Conservation (phyloP, 1,139 yeast genomes). For the Pneumocystis wakefieldiae region DNA sequence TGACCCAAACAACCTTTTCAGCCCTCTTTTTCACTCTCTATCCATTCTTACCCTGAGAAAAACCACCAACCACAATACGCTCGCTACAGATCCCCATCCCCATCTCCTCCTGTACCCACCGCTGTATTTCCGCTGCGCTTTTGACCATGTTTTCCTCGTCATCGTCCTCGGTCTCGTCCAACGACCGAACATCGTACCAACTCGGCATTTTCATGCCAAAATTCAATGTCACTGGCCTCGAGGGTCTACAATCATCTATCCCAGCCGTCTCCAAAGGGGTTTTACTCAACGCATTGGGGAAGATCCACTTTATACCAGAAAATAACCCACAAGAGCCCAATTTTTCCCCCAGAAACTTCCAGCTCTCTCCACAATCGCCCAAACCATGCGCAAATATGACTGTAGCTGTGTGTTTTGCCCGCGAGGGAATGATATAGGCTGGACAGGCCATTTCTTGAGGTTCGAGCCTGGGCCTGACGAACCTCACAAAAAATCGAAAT, state of each 20-base stretch:
- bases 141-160: conserved; percentile 53
- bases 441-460: not conserved
- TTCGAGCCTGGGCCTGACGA: too few relatives aligned
- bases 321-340: conserved; percentile 21
- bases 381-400: conserved; percentile 77
- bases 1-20: conserved; percentile 42
- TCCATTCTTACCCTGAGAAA: conserved; percentile 66
- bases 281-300: conserved; percentile 88
- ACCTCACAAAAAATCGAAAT: not conserved
- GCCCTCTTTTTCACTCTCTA: not conserved
- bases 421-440: conserved; percentile 4
- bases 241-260: not conserved
- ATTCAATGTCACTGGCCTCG: conserved; percentile 23
- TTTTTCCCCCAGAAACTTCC: conserved; percentile 50
- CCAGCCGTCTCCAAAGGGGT: too few relatives aligned
- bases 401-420: conserved; percentile 36
- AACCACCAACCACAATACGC: conserved; percentile 76
- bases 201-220: conserved; percentile 59
- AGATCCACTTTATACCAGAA: conserved; percentile 55
- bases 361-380: conserved; percentile 83
- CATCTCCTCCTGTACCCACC: conserved; percentile 47
- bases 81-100: conserved; percentile 50
- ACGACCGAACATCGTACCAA: conserved; percentile 69
- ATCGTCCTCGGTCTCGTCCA: conserved; percentile 32
- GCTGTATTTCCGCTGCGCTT: conserved; percentile 40